Evolutionary conservation across 805 yeast species (phyloP).

Genomic region (Pichia nanzhaoensis): DNA sequence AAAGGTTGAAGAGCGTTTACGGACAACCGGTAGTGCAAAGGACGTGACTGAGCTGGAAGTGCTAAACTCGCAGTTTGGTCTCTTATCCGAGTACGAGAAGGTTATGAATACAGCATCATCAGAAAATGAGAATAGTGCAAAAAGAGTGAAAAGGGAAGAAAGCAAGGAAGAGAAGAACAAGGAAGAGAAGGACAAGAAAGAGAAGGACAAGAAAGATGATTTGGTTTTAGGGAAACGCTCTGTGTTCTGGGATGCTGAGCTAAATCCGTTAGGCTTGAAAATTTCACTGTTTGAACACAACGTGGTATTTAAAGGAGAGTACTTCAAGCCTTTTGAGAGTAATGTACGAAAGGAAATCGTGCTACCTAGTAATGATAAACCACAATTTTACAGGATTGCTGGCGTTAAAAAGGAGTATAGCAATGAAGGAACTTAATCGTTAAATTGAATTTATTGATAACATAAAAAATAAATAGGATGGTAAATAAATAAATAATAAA

Average conservation of each 20-base stretch:
- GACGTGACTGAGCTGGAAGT: slow-evolving; percentile 17
- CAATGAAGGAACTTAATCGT: not conserved
- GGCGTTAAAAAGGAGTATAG: slow-evolving; percentile 5
- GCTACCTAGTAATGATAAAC: slow-evolving; percentile 37
- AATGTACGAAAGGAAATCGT: not conserved
- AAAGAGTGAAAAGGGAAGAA: not conserved
- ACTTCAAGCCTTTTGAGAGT: not conserved
- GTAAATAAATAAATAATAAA: not conserved
- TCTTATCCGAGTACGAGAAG: slow-evolving; percentile 16
- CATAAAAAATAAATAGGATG: slow-evolving; percentile 8
- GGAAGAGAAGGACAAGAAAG: slow-evolving; percentile 14
- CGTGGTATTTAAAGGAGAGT: not conserved
- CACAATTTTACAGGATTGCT: slow-evolving; percentile 39
- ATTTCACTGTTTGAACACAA: slow-evolving; percentile 31
- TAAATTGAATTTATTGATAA: slow-evolving; percentile 5
- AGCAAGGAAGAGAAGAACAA: not conserved
- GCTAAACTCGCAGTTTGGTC: slow-evolving; percentile 12
- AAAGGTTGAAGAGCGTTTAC: not conserved
- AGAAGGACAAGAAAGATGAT: slow-evolving; percentile 31
- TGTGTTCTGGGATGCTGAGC: slow-evolving; percentile 57
- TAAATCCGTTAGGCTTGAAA: slow-evolving; percentile 48
- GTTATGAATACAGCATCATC: too few species aligned
- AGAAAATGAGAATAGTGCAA: too few species aligned
- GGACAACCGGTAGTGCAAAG: slow-evolving; percentile 10
- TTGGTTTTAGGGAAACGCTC: slow-evolving; percentile 29